Evolutionary conservation across 2,329 filamentous ascomycete species (phyloP).

Genomic region (Diaporthe humulicola): DNA sequence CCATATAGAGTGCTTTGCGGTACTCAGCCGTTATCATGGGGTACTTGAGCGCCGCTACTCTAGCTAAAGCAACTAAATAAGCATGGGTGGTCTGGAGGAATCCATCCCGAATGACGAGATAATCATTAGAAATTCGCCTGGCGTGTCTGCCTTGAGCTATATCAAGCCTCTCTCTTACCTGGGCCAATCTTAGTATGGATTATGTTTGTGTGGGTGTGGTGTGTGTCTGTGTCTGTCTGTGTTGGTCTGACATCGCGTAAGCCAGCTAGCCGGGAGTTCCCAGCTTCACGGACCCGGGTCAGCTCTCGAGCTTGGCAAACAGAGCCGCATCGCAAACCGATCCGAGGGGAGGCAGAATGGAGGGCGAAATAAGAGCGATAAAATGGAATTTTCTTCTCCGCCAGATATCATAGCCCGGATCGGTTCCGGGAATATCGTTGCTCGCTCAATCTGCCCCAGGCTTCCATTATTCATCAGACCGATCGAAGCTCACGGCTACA

Average conservation of each 20-base stretch:
- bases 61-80: not conserved
- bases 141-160: slow-evolving; percentile 30
- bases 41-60: not conserved
- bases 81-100: slow-evolving; percentile 8
- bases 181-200: slow-evolving; percentile 8
- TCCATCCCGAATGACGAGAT: not conserved
- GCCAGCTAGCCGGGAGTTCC: slow-evolving; percentile 23
- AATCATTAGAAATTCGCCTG: slow-evolving; percentile 1
- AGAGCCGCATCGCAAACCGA: slow-evolving; percentile 13
- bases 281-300: slow-evolving; percentile 2
- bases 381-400: not conserved
- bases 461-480: not conserved
- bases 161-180: slow-evolving; percentile 21
- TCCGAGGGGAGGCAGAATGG: not conserved
- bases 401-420: not conserved
- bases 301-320: slow-evolving; percentile 1
- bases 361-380: not conserved
- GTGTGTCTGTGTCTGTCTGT: not conserved
- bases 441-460: not conserved
- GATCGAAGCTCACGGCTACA: slow-evolving; percentile 4
- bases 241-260: slow-evolving; percentile 23
- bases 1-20: not conserved
- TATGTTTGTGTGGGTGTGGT: not conserved
- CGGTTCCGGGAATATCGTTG: not conserved
- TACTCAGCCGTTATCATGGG: not conserved